Percentiles rank a stretch among this genome's conserved stretches.
Conservation (phyloP, 2,329 filamentous ascomycete species). For the Pyrenochaeta sp. region DNA sequence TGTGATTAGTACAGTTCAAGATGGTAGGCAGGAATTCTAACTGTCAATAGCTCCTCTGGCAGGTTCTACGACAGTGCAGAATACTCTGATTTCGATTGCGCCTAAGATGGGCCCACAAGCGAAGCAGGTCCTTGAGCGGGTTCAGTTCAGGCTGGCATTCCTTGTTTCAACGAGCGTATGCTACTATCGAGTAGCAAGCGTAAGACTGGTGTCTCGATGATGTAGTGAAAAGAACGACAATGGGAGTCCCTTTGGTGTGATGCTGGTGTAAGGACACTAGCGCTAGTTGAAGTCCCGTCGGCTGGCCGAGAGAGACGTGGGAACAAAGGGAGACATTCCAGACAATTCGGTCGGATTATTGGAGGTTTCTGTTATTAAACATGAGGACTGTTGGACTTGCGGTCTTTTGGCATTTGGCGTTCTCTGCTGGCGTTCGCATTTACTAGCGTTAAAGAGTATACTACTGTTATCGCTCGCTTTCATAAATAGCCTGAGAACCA, state of each 20-base stretch:
- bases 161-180: background rate
- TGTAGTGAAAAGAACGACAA: background rate
- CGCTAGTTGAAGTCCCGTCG: background rate
- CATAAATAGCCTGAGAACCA: background rate
- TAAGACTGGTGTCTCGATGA: background rate
- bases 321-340: background rate
- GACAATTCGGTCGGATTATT: too few relatives aligned
- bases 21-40: background rate
- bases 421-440: background rate
- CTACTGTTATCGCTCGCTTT: background rate
- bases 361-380: background rate
- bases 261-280: background rate
- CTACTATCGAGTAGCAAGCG: background rate
- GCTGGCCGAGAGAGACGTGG: background rate
- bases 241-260: background rate
- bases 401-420: background rate
- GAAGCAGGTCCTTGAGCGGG: background rate
- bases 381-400: background rate
- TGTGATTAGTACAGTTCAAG: background rate
- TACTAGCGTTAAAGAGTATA: background rate
- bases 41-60: background rate
- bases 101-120: conserved; percentile 1
- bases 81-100: background rate
- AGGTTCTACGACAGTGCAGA: background rate
- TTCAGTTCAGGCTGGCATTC: background rate